These are phyloP conservation scores for Teratosphaeria pseudoeucalypti DNA, from an alignment of 2,329 filamentous ascomycete genomes.

Conservation along the genomic window DNA sequence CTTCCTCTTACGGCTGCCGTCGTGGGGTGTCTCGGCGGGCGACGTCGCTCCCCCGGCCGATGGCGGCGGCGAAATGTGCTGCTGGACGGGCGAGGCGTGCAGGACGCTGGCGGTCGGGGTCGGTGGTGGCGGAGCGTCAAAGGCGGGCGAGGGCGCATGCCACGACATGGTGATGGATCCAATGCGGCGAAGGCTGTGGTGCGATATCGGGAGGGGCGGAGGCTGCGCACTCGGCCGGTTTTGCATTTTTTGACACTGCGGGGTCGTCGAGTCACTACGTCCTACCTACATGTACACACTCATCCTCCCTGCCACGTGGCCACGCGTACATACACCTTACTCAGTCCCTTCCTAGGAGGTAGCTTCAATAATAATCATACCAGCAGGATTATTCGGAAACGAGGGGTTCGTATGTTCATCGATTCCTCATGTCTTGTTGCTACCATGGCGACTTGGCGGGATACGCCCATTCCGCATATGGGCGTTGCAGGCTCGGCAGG, in stretches of 20 bases:
- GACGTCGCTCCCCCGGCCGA: neutral
- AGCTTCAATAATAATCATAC: no score
- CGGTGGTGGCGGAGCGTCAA: neutral
- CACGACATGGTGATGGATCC: neutral
- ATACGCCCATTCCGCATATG: no score
- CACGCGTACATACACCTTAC: neutral
- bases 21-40: neutral
- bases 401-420: no score
- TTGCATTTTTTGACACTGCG: neutral
- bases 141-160: neutral
- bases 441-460: no score
- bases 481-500: no score
- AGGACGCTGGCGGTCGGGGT: conserved; percentile 1
- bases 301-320: neutral
- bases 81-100: neutral
- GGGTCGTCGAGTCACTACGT: neutral
- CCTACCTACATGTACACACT: neutral
- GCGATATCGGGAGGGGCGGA: conserved; percentile 1
- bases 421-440: no score
- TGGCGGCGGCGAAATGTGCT: neutral
- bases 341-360: no score
- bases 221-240: neutral
- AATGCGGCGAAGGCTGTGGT: neutral
- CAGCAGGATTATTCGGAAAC: no score
- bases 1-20: conserved; percentile 5